A percentile compares a stretch with the other conserved stretches of the same genome.
Evolutionary conservation across 2,329 filamentous ascomycete genomes (phyloP).

Genomic region (Elsinoe batatas): DNA sequence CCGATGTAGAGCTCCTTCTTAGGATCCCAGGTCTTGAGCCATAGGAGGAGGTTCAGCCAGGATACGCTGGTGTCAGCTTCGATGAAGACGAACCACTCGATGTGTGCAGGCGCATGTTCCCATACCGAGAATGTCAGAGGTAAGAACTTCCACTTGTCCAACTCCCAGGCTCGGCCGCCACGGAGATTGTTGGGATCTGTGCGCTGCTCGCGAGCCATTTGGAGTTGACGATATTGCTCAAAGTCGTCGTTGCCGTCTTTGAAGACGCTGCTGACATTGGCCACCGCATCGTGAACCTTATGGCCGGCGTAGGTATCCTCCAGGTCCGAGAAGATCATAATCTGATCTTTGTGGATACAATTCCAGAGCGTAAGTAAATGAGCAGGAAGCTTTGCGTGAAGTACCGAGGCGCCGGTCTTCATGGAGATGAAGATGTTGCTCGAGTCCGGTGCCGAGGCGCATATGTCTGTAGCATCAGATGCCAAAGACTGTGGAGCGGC

Average conservation of each 20-base stretch:
- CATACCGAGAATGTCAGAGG: conserved; percentile 46
- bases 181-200: conserved; percentile 25
- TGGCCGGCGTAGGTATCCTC: conserved; percentile 37
- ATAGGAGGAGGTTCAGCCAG: conserved; percentile 39
- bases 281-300: conserved; percentile 25
- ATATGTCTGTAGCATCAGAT: neutral
- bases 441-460: conserved; percentile 20
- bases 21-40: conserved; percentile 41
- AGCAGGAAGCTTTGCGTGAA: conserved; percentile 44
- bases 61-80: conserved; percentile 46
- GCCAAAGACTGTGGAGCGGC: too few species aligned
- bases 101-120: conserved; percentile 34
- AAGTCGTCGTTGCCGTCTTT: conserved; percentile 27
- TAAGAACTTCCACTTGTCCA: conserved; percentile 50
- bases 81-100: conserved; percentile 47
- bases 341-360: conserved; percentile 39
- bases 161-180: conserved; percentile 38
- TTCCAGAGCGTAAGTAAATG: conserved; percentile 46
- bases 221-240: conserved; percentile 25
- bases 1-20: conserved; percentile 40
- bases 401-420: conserved; percentile 50
- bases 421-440: conserved; percentile 48
- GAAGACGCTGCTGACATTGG: conserved; percentile 20
- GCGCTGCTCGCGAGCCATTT: conserved; percentile 16
- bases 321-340: conserved; percentile 41